These are phyloP conservation scores for Geranium brycei DNA, from an alignment of 345 rosid species.

Conservation along the genomic window DNA sequence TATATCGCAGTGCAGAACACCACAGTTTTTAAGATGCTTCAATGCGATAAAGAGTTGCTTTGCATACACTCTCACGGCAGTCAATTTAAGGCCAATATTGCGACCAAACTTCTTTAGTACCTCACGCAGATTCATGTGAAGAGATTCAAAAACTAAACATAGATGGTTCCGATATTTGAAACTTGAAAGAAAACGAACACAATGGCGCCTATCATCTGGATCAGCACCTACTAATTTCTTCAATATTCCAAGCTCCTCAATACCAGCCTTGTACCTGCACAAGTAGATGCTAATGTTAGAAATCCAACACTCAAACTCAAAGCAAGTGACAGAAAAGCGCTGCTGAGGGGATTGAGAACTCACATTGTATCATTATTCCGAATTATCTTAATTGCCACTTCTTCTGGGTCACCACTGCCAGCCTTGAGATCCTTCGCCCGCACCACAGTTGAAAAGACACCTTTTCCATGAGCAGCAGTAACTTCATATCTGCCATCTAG, in stretches of 20 bases:
- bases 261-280: slow-evolving; percentile 89
- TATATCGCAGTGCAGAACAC: slow-evolving; percentile 96
- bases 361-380: slow-evolving; percentile 94
- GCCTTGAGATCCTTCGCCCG: slow-evolving; percentile 83
- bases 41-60: slow-evolving; percentile 93
- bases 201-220: slow-evolving; percentile 83
- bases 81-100: slow-evolving; percentile 90
- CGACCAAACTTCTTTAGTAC: slow-evolving; percentile 99
- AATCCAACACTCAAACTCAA: slow-evolving; percentile 4
- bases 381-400: slow-evolving; percentile 88
- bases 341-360: slow-evolving; percentile 11
- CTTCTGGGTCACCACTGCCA: slow-evolving; percentile 59
- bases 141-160: slow-evolving; percentile 97
- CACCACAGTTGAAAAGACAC: slow-evolving; percentile 90
- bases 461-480: slow-evolving; percentile 93
- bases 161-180: slow-evolving; percentile 96
- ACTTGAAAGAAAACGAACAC: slow-evolving; percentile 81
- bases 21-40: slow-evolving; percentile 88
- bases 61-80: slow-evolving; percentile 86
- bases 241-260: slow-evolving; percentile 76
- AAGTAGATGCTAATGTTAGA: slow-evolving; percentile 3
- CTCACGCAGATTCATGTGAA: slow-evolving; percentile 97
- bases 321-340: background rate
- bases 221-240: slow-evolving; percentile 90
- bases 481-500: slow-evolving; percentile 95